phyloP scores from a whole-genome alignment of 306 rosid genomes.

The Vigna radiata region DNA sequence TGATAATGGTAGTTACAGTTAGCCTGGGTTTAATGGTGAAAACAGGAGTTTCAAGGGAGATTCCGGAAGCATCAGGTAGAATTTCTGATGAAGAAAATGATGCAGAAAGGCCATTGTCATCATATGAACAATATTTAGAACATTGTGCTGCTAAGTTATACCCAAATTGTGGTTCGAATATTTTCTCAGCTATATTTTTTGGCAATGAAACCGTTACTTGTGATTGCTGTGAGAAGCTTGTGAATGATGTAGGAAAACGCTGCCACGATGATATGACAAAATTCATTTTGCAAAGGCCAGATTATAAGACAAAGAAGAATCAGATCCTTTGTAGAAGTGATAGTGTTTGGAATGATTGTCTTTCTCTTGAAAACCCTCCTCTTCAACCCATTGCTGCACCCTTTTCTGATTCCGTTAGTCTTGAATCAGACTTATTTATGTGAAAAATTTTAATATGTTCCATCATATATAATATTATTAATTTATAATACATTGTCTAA shows the following conservation, averaged over 20 bases:
- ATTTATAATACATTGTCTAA: neutral
- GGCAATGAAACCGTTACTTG: neutral
- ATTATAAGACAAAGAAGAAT: neutral
- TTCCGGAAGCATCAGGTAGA: neutral
- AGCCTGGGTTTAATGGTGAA: neutral
- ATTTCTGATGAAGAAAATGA: neutral
- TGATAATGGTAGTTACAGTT: neutral
- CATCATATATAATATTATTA: neutral
- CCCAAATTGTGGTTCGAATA: neutral
- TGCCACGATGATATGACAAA: constrained; percentile 1
- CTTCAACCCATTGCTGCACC: neutral
- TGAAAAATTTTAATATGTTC: neutral
- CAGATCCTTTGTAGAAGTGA: neutral
- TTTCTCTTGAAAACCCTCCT: neutral
- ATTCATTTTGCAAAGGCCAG: neutral
- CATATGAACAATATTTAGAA: neutral
- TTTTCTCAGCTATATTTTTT: neutral
- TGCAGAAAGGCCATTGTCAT: neutral
- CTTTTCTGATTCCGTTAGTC: neutral
- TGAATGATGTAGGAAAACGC: neutral
- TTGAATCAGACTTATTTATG: neutral
- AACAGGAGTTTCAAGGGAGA: neutral
- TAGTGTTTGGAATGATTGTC: neutral
- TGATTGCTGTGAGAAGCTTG: neutral
- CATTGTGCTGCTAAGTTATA: neutral